Evolutionary conservation across 169 alveolate genomes (phyloP), one percentile per base, ranked within the genome.

Genomic region (Babesia gibsoni): DNA sequence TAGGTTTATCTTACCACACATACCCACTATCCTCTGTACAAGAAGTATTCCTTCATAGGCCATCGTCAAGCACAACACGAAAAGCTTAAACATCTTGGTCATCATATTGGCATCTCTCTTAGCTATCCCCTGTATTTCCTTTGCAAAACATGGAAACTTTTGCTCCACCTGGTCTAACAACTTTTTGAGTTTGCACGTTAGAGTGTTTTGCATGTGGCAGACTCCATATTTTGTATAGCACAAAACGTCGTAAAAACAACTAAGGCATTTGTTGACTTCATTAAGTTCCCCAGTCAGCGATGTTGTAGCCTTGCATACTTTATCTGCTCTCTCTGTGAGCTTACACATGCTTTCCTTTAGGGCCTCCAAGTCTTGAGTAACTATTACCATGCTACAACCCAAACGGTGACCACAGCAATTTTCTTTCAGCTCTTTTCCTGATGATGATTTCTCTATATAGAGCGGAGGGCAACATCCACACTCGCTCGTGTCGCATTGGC

Each of bases 341-440:
- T 3, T 0, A 1, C 59, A 8, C 5, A 58, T 35, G 30, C 46
- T 61, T 3, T 1, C 22, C 39, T 46, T 61, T 0, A 61, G 58
- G 1, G 59, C 49, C 8, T 1, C 22, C 3, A 61, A 12, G 23
- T 61, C 72, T 33, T 61, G 22, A 32, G n/a, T 61, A 4, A 61
- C 23, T 16, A 61, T 61, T 3, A 7, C 10, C 45, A 61, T 22
- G 16, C 61, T 35, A 20, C 72, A 61, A n/a, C 72, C 72, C 8
- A 61, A 35, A 12, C 48, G 57, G 14, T 61, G 56, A 14, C 52
- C 29, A 32, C 72, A 61, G 18, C 59, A 46, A 18, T 43, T 43
- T 1, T 23, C 22, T 1, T 49, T 45, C 29, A 59, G 39, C 0
- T 25, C 49, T 1, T 1, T 27, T 0, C 1, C 0, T n/a, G 46